Base-by-base conservation (phyloP, 2,329 filamentous ascomycete species). In the Ceratocystis ficicola region DNA sequence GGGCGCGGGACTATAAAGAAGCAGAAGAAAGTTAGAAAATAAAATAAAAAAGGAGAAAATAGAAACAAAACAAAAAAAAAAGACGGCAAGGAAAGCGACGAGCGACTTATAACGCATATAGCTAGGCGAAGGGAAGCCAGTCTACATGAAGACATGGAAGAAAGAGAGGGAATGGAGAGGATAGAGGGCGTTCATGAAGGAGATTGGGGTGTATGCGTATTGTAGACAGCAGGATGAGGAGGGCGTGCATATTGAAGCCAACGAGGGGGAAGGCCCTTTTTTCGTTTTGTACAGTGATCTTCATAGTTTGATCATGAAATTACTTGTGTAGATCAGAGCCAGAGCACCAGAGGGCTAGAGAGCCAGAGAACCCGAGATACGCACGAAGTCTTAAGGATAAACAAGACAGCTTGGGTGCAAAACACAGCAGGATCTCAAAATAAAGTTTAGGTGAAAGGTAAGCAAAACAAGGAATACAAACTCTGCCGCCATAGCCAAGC, bases 41-140 rank as follows among this genome's bases (percentile, higher is more conserved):
- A 36, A 17, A 57, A 52, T 20, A 50, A 50, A 52, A 20, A 22
- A 20, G 10, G 20, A 25, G 52, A 59, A 59, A 59, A 59, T 59
- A 59, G 52, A 59, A 59, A 59, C 52, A 32, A 59, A 59, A 59
- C 28, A 59, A 32, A 30, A 57, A n/a, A n/a, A 30, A 57, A 57
- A 32, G 20, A 57, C 6, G 17, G 22, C n/a, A 52, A 25, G 10
- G 20, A 52, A 22, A 22, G 20, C 36, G 2, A 36, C 32, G 7
- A 10, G 7, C 32, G 48, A 22, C 48, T 22, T 4, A 52, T 25
- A 22, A 28, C 48, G 20, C 48, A 15, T 10, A 52, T 25, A 28
- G 48, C 10, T 8, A 52, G 48, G 20, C 3, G 10, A 22, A 52
- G n/a, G n/a, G 48, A 30, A 6, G 22, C 46, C 46, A 50, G 30